Conservation (phyloP, 2,329 filamentous ascomycete species). For the Raffaelea deltoideospora region DNA sequence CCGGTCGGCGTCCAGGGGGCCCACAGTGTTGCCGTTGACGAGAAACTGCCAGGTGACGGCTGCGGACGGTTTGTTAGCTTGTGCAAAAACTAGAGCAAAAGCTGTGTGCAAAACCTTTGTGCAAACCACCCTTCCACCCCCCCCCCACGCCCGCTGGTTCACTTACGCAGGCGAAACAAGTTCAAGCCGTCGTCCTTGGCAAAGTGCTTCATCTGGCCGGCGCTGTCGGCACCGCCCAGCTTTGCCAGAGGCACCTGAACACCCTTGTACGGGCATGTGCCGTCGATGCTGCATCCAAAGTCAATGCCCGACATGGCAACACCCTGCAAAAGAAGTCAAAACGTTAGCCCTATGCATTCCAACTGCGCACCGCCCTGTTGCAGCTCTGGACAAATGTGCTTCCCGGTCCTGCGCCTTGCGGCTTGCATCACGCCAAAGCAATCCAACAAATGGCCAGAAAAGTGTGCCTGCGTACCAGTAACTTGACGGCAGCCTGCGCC, state of each 20-base stretch:
- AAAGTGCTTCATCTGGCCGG: constrained; percentile 41
- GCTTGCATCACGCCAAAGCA: neutral
- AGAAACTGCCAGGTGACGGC: constrained; percentile 38
- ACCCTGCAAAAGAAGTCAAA: constrained; percentile 4
- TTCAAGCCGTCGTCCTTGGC: constrained; percentile 36
- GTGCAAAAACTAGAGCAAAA: neutral
- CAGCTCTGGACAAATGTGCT: neutral
- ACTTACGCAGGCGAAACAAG: constrained; percentile 33
- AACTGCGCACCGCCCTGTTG: neutral
- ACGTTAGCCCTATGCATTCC: neutral
- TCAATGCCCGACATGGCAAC: constrained; percentile 28
- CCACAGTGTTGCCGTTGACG: constrained; percentile 25
- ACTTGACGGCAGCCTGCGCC: constrained; percentile 4
- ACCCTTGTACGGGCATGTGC: constrained; percentile 18
- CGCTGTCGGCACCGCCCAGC: constrained; percentile 17
- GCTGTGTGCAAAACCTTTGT: too few relatives aligned
- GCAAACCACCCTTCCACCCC: too few relatives aligned
- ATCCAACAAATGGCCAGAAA: neutral
- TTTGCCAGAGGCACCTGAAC: constrained; percentile 16
- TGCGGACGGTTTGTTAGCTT: neutral
- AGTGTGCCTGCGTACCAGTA: constrained; percentile 5
- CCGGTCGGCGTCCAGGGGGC: constrained; percentile 24
- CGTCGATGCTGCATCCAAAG: constrained; percentile 27
- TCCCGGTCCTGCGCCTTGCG: neutral
- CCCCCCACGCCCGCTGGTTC: too few relatives aligned